Base-by-base conservation (phyloP, 148 eudicot species). In the Pouteria glomerata region DNA sequence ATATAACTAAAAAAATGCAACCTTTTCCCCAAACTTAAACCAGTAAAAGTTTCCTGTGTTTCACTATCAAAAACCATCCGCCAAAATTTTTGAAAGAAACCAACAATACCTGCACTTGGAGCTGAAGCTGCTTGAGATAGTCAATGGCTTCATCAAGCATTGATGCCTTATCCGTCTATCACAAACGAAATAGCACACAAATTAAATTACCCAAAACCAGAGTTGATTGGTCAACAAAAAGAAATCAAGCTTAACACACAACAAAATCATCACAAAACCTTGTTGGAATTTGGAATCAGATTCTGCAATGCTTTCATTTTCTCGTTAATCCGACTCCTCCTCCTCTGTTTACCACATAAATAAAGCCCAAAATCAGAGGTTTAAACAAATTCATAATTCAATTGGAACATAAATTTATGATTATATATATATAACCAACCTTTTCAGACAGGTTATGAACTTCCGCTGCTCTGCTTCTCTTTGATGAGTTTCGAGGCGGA, bases 81-180 rank as follows among this genome's bases (percentile, higher is more conserved):
- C 15, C 1, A n/a, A 37, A 24, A 55, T 53, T 35, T 26, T 55
- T 37, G 11, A 41, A 35, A 10, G 29, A 39, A 27, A 75, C 39
- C 35, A 26, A 3, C 50, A 33, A n/a, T 75, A 88, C 98, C 88
- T 93, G 98, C 14, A 93, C 98, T 76, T 89, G 98, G 73, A 93
- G 84, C 80, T 93, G 97, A 71, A 93, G 98, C 81, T 93, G 97
- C 88, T 93, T 90, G 64, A 93, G 85, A 61, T 93, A 93, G 72
- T 93, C 97, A 78, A 93, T 90, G 58, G 97, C 98, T 83, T 93
- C 97, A 82, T 93, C 98, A 11, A 93, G 83, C 98, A 93, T 93
- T 13, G 98, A 93, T 50, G 98, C 98, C 76, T 93, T 93, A 77
- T 93, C 97, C 10, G 98, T 90, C 98, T 93, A 42, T 74, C 76